A percentile compares a stretch with the other conserved stretches of the same genome.
Conservation (phyloP, 2,329 filamentous ascomycete species). For the Ampelomyces quisqualis region DNA sequence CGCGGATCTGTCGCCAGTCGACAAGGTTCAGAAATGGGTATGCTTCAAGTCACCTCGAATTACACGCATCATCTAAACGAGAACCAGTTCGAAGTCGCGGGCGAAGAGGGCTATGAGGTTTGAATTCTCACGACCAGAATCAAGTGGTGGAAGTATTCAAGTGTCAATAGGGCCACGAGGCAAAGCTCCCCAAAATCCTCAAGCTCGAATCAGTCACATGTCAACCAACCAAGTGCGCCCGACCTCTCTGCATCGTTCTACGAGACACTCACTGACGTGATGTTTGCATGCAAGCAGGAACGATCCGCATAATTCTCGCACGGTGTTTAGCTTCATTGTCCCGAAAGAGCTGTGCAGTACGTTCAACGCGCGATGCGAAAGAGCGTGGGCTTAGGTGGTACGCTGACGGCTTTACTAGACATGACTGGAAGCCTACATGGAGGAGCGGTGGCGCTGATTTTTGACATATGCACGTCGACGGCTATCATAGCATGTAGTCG, state of each 20-base stretch:
- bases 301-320: conserved; percentile 39
- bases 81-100: conserved; percentile 24
- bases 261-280: neutral
- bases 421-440: conserved; percentile 53
- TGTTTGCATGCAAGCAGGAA: neutral
- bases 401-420: conserved; percentile 3
- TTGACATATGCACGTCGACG: conserved; percentile 55
- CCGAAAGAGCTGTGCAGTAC: conserved; percentile 49
- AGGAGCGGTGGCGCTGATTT: conserved; percentile 56
- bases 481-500: conserved; percentile 35
- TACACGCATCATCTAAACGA: conserved; percentile 3
- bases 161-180: conserved; percentile 35
- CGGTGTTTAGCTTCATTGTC: conserved; percentile 50
- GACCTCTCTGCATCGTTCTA: neutral
- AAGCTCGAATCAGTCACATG: conserved; percentile 39
- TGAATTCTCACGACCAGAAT: neutral
- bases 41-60: neutral
- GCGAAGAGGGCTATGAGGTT: conserved; percentile 29
- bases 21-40: conserved; percentile 26
- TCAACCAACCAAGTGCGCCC: conserved; percentile 20
- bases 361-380: too few species aligned
- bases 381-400: too few species aligned
- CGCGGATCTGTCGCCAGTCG: conserved; percentile 12
- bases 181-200: conserved; percentile 31
- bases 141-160: conserved; percentile 4